Evolutionary conservation across 176 grass and related monocot species (phyloP), one percentile per base, ranked within the genome.

Genomic region (Oryza punctata): DNA sequence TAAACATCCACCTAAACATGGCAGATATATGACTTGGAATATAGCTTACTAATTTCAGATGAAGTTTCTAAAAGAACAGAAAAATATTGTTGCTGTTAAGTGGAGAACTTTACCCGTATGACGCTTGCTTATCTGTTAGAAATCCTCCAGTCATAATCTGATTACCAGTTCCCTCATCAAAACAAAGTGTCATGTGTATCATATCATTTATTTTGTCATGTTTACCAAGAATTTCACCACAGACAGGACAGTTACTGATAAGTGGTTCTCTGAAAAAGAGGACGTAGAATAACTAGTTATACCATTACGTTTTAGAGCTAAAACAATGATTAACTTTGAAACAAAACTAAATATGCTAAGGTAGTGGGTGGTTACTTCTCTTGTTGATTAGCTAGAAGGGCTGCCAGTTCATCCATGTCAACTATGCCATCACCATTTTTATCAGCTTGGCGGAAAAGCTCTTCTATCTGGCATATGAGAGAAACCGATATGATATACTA

Each of bases 121-220:
- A 94, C 75, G 96, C 93, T 75, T 99, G 87, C 67, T 96, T 99
- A 78, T 96, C 96, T 25, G 93, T 99, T 81, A 99, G 81, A 75
- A 99, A 99, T 74, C 96, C 96, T 64, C 96, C 96, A 49, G 93
- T 96, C 96, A 99, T 96, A 68, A 92, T 85, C 71, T 96, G 96
- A 89, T 94, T 96, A 75, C 93, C 96, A 79, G 93, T 99, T 75
- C 96, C 96, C 86, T 99, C 96, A 73, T 99, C 96, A 65, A 99
- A 99, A 83, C 96, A 99, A 82, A 99, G 88, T 67, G 85, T 96
- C 93, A 99, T 96, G 84, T 99, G 96, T 79, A 99, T 94, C 83
- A 99, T 92, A 79, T 99, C 96, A 72, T 99, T 99, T 87, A 96
- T 96, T 77, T 94, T 94, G 81, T 92, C 87, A 70, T 92, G 87